Percentiles rank a stretch among this genome's conserved stretches.
Evolutionary conservation across 257 asterid genomes (phyloP).

Genomic region (Solanum habrochaites): DNA sequence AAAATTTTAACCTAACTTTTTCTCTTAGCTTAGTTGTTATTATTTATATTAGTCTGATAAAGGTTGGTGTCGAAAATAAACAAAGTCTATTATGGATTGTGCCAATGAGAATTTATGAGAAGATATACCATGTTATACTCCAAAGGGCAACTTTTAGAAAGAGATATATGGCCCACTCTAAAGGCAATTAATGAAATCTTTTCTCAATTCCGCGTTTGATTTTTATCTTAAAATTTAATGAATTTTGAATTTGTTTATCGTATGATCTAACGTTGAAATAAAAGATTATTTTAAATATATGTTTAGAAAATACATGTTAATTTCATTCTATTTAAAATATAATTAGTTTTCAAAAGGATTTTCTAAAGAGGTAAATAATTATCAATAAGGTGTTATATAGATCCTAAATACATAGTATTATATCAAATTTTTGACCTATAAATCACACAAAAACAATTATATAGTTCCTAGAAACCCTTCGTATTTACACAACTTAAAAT

Average conservation of each 20-base stretch:
- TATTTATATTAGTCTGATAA: background rate
- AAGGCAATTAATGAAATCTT: background rate
- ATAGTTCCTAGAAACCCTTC: background rate
- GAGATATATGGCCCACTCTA: background rate
- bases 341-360: background rate
- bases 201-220: rapidly evolving
- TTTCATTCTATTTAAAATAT: background rate
- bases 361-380: background rate
- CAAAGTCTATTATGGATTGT: background rate
- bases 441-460: background rate
- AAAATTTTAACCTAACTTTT: background rate
- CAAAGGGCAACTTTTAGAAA: background rate
- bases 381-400: background rate
- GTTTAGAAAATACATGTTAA: background rate
- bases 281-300: background rate
- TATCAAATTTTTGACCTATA: background rate
- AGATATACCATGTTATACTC: background rate
- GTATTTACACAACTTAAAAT: background rate
- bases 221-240: background rate
- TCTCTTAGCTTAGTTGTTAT: background rate
- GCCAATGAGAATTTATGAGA: background rate
- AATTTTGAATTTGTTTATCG: background rate
- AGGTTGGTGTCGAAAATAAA: background rate
- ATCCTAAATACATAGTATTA: background rate
- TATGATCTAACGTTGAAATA: background rate